These are phyloP conservation scores for Candida andamanensis DNA, from an alignment of 805 yeast genomes.

Conservation along the genomic window DNA sequence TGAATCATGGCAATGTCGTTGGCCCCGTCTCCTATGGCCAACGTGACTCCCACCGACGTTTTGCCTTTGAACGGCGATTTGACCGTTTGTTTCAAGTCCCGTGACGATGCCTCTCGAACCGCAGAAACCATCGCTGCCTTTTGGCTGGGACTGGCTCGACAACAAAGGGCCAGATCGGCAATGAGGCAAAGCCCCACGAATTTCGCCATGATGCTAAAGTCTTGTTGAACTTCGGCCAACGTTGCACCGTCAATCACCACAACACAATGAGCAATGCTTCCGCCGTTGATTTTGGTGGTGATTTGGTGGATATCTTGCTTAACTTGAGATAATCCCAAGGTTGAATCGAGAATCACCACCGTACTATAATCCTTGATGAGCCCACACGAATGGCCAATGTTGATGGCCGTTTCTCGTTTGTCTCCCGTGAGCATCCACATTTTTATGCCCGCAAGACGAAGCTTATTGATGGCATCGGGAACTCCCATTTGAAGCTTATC, in stretches of 20 bases:
- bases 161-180: slow-evolving; percentile 87
- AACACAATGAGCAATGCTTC: slow-evolving; percentile 87
- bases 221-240: slow-evolving; percentile 64
- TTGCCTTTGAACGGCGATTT: too few relatives aligned
- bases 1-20: slow-evolving; percentile 99
- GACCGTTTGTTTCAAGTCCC: too few relatives aligned
- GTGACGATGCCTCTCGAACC: slow-evolving; percentile 71
- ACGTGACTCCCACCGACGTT: slow-evolving; percentile 61
- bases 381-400: slow-evolving; percentile 92
- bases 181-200: slow-evolving; percentile 82
- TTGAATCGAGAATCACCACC: slow-evolving; percentile 60
- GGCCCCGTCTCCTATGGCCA: slow-evolving; percentile 99
- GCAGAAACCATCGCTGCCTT: slow-evolving; percentile 84
- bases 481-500: slow-evolving; percentile 97
- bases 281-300: slow-evolving; percentile 63
- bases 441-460: slow-evolving; percentile 88
- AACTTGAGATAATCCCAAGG: slow-evolving; percentile 48
- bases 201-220: slow-evolving; percentile 63
- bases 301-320: slow-evolving; percentile 70
- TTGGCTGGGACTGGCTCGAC: slow-evolving; percentile 96
- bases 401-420: slow-evolving; percentile 95
- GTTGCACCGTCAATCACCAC: slow-evolving; percentile 95
- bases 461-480: slow-evolving; percentile 86
- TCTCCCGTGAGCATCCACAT: slow-evolving; percentile 99
- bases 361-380: slow-evolving; percentile 90